Base-by-base conservation (phyloP, 768 basidiomycete genomes). In the Nidularia sp. region DNA sequence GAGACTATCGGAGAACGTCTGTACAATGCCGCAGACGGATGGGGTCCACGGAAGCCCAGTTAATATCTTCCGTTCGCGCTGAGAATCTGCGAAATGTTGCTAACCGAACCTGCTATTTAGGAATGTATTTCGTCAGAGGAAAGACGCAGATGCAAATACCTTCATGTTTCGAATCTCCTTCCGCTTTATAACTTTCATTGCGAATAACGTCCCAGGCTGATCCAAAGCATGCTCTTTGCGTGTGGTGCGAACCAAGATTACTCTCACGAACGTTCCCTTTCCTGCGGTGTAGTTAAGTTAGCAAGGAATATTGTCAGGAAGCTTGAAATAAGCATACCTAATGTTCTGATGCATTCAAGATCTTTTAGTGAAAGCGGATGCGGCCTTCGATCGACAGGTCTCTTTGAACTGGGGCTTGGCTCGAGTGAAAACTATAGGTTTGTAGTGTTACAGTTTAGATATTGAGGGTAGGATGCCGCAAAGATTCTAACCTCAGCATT, bases 21-120 rank as follows among this genome's bases (percentile, higher is more conserved):
- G 66, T 33, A 81, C 53, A 2, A 81, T 62, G 3, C 78, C 78
- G 6, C 68, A 66, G 34, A 82, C 60, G 66, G 81, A 85, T 0
- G 83, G 75, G 50, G 71, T 76, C 83, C 83, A 84, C 3, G 71
- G 70, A 18, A 84, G 63, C 44, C 56, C 53, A 12, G 61, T 59
- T 7, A 85, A 74, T 12, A 58, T 54, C 13, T 58, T 58, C 32
- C 75, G 71, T 65, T 85, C 84, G 3, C 58, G 52, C 52, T 78
- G 62, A 35, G 72, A 71, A 5, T 65, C 63, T 0, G 54, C 52
- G 25, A 65, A 58, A 33, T 63, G 53, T 43, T 54, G 46, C 71
- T 70, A 41, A 18, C 5, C 46, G 34, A 18, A 45, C 8, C n/a
- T 22, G 32, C 3, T 29, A 6, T 41, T 44, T 35, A 42, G 55